These are phyloP conservation scores for Salix exigua DNA, from an alignment of 345 rosid species.

Conservation along the genomic window DNA sequence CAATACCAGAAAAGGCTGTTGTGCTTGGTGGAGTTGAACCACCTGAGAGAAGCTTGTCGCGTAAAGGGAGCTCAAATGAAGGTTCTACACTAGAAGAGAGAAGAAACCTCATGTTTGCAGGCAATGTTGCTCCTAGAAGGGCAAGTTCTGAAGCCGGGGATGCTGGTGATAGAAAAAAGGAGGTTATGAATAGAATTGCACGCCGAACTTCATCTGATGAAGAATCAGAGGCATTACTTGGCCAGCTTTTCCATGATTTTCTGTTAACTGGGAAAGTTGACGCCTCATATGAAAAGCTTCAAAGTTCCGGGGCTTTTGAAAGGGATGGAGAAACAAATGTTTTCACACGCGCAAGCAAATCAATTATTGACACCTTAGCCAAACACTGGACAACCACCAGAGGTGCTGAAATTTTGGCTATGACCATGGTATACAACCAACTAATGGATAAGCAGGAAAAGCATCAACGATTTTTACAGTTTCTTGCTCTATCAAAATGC, in stretches of 20 bases:
- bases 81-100: constrained; percentile 62
- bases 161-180: constrained; percentile 54
- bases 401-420: constrained; percentile 87
- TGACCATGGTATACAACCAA: constrained; percentile 66
- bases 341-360: constrained; percentile 76
- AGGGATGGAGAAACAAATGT: constrained; percentile 83
- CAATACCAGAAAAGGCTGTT: constrained; percentile 87
- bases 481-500: constrained; percentile 94
- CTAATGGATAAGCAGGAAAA: constrained; percentile 85
- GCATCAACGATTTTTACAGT: constrained; percentile 80
- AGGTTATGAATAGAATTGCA: constrained; percentile 46
- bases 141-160: constrained; percentile 57
- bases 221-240: constrained; percentile 85
- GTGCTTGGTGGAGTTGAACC: constrained; percentile 90
- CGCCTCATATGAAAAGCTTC: constrained; percentile 62
- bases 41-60: constrained; percentile 86
- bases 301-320: constrained; percentile 76
- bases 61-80: constrained; percentile 83
- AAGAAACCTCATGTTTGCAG: constrained; percentile 42
- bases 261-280: constrained; percentile 60
- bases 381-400: constrained; percentile 98
- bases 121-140: constrained; percentile 58
- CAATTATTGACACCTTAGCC: constrained; percentile 85
- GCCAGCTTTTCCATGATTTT: constrained; percentile 77
- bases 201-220: constrained; percentile 70